Evolutionary conservation across 768 basidiomycete genomes (phyloP), one percentile per base, ranked within the genome.

Genomic region (Pisolithus tinctorius): DNA sequence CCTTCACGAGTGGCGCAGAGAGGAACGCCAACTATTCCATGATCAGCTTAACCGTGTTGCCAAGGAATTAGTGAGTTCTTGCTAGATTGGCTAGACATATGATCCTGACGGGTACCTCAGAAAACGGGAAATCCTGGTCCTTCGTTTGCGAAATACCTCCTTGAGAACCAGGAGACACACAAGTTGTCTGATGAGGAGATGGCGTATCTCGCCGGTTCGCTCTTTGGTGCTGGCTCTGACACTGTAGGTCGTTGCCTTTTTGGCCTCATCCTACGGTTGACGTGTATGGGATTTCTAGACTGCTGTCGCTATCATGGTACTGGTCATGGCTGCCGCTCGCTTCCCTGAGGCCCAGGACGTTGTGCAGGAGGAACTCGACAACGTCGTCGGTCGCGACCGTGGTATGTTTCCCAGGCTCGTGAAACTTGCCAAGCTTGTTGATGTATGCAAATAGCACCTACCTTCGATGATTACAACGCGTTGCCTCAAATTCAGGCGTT

Each of bases 151-250:
- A 76, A 73, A 60, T 79, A 82, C 53, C 73, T 84, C 27, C 66
- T 84, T 1, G 77, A 82, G 55, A 75, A 75, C 16, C 80, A 83
- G 57, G 51, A 60, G 1, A 74, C 78, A 43, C 75, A 80, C 44
- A 77, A 74, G 10, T 72, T 84, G 9, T 74, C 80, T 3, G 70
- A 79, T 49, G 69, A 77, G 49, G 82, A 85, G 58, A 74, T 76
- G 26, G 77, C 82, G 0, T 85, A 84, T 60, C 74, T 85, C 25
- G 78, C 79, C 0, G 83, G 83, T 0, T 74, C 75, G 37, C 78
- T 85, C 65, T 85, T 82, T 53, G 83, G 83, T 25, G 83, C 82
- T 31, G 83, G 83, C 13, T 76, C 79, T 0, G 83, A 83, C 55
- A 84, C 83, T 13, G 73, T 71, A 49, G 37, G 68, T 60, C n/a